A percentile compares a stretch with the other conserved stretches of the same genome.
Evolutionary conservation across 371 early-diverging fungal genomes (phyloP).

Genomic region (Saksenaea oblongispora): DNA sequence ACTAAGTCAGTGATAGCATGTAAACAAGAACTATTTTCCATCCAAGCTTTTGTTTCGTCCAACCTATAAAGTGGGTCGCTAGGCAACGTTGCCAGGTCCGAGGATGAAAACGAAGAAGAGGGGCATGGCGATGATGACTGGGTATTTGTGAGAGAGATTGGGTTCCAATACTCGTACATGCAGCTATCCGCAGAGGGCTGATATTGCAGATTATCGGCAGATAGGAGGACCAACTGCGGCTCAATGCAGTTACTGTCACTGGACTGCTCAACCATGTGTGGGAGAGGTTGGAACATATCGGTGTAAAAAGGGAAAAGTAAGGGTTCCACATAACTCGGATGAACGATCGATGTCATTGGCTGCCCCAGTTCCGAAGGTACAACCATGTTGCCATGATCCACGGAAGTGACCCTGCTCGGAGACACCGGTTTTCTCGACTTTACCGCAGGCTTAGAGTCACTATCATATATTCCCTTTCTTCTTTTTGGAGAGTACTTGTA

Average conservation of each 20-base stretch:
- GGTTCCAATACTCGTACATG: neutral
- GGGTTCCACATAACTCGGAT: too few relatives aligned
- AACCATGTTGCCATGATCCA: neutral
- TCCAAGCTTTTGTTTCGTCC: neutral
- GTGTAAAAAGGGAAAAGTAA: neutral
- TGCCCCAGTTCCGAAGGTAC: too few relatives aligned
- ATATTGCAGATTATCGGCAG: neutral
- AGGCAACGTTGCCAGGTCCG: neutral
- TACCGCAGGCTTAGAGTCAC: neutral
- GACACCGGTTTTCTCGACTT: neutral
- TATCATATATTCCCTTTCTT: neutral
- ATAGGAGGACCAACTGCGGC: neutral
- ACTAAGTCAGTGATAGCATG: neutral
- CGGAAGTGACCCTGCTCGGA: neutral
- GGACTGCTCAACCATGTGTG: neutral
- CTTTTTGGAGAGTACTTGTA: constrained; percentile 19
- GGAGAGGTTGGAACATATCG: neutral
- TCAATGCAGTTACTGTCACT: neutral
- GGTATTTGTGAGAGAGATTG: neutral
- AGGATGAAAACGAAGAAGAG: neutral
- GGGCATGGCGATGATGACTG: neutral
- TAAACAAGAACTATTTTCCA: neutral
- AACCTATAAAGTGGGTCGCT: neutral
- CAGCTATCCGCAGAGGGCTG: neutral
- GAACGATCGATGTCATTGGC: too few relatives aligned